Evolutionary conservation across 208 protist genomes (phyloP), one percentile per base, ranked within the genome.

Genomic region (Acanthamoeba royreba): DNA sequence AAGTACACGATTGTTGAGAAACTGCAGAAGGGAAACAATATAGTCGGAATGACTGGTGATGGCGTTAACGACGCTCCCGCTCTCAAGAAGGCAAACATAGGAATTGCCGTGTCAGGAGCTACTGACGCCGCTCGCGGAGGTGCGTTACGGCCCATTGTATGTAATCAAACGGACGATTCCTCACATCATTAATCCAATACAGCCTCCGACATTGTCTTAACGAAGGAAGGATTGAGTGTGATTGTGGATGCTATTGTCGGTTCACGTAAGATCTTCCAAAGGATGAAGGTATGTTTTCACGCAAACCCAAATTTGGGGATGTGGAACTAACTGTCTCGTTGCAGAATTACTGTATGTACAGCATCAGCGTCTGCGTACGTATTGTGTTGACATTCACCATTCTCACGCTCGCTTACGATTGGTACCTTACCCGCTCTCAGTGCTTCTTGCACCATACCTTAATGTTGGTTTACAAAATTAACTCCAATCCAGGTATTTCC

Each of bases 31-130:
- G 93, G 95, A 28, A 97, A 97, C 40, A 98, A 98, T 95, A 97
- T 98, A 33, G 97, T 98, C 43, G 98, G 98, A 86, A 99, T 99
- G 98, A 99, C 98, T 69, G 99, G 99, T 89, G 99, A 99, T 96
- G 99, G 98, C 86, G 98, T 99, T 4, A 99, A 99, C 96, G 98
- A 99, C 95, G 97, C 98, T 31, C 98, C 98, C 53, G 98, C 98
- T 25, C 94, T 99, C 74, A 99, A 99, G 96, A 96, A 97, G 72
- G 98, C 98, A n/a, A 97, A 99, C 96, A 98, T 99, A 85, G 98
- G 98, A 72, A 98, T 99, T 96, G 98, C 98, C 72, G 98, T 99
- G 49, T 96, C 98, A 66, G 98, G 97, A 77, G 95, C 98, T 52
- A 99, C 98, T 25, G 98, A 98, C 92, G 98, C 98, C 3, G 98